Conservation (phyloP, 805 yeast genomes). For the Tetrapisispora pingtungensis region DNA sequence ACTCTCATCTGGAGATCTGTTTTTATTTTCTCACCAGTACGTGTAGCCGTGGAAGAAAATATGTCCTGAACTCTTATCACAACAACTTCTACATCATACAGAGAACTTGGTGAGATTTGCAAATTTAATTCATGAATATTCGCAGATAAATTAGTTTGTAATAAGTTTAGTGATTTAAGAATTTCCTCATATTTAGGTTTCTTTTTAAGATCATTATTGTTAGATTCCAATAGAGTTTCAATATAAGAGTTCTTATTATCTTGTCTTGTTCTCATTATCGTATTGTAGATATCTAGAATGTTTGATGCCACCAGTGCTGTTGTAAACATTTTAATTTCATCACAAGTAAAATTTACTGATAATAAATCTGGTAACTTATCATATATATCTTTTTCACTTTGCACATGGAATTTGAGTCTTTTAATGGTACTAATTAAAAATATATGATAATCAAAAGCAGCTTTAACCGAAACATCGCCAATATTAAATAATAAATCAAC, state of each 20-base stretch:
- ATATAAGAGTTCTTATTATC: conserved; percentile 64
- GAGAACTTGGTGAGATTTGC: conserved; percentile 74
- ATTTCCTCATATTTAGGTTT: conserved; percentile 23
- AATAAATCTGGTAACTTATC: conserved; percentile 50
- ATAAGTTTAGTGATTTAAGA: conserved; percentile 23
- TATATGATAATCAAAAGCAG: conserved; percentile 77
- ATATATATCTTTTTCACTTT: conserved; percentile 50
- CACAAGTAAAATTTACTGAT: conserved; percentile 40
- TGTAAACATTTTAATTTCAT: conserved; percentile 47
- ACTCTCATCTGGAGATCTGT: conserved; percentile 53
- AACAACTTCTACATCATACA: conserved; percentile 68
- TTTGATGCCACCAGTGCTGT: conserved; percentile 85
- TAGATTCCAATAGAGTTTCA: conserved; percentile 61
- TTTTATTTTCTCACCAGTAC: conserved; percentile 31
- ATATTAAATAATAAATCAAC: conserved; percentile 53
- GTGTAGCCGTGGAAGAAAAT: conserved; percentile 39
- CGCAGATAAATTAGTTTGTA: conserved; percentile 63
- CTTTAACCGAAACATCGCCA: conserved; percentile 44
- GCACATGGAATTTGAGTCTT: conserved; percentile 43
- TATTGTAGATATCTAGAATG: conserved; percentile 63
- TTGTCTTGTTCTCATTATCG: conserved; percentile 59
- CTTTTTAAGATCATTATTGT: conserved; percentile 19
- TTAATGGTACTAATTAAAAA: conserved; percentile 55
- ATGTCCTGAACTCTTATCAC: conserved; percentile 48
- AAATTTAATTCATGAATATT: conserved; percentile 44